Conservation (phyloP, 2,329 filamentous ascomycete genomes). For the Acephala macrosclerotiorum region DNA sequence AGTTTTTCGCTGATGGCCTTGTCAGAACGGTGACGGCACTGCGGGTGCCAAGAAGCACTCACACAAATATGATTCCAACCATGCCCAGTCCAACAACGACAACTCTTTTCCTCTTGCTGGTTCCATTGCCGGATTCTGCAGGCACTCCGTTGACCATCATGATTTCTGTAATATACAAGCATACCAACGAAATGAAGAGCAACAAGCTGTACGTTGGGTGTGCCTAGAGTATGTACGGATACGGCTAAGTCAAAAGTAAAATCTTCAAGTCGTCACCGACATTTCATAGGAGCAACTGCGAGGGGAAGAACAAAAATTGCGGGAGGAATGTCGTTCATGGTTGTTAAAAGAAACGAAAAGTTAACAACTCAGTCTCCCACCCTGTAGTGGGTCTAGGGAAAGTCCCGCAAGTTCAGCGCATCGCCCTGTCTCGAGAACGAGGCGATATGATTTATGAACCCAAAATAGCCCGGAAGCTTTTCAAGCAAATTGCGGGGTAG, state of each 20-base stretch:
- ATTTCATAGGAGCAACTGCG: background rate
- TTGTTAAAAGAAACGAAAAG: too few species aligned
- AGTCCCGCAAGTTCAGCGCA: too few species aligned
- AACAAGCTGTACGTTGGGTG: background rate
- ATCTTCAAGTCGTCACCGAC: background rate
- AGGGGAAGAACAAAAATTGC: background rate
- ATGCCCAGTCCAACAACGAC: constrained; percentile 91
- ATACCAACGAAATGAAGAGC: background rate
- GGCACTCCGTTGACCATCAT: background rate
- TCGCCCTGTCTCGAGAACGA: too few species aligned
- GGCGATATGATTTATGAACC: too few species aligned
- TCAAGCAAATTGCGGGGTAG: too few species aligned
- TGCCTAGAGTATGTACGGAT: background rate
- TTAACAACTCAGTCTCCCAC: too few species aligned
- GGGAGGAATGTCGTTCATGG: background rate
- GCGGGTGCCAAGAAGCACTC: constrained; percentile 49
- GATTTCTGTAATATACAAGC: background rate
- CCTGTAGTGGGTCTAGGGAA: too few species aligned
- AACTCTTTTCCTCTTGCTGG: constrained; percentile 63
- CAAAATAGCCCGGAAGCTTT: too few species aligned
- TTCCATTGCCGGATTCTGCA: background rate
- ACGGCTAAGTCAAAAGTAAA: background rate
- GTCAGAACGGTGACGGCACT: background rate
- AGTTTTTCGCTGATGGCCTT: constrained; percentile 75
- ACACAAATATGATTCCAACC: constrained; percentile 92